Evolutionary conservation across 2,329 filamentous ascomycete species (phyloP).

Genomic region (Aureobasidium sp.): DNA sequence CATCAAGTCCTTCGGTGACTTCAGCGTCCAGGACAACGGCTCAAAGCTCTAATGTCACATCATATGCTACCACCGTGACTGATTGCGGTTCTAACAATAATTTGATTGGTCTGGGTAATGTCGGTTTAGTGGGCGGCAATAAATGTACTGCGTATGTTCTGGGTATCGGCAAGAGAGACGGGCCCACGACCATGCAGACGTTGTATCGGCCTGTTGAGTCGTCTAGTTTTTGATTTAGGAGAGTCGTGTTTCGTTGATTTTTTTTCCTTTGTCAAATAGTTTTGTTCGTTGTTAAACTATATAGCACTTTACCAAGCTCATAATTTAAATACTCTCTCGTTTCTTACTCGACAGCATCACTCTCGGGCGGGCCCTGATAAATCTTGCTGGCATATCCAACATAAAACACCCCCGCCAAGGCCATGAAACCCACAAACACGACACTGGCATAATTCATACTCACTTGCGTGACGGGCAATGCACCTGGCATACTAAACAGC

Average conservation of each 20-base stretch:
- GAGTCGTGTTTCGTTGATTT: no score
- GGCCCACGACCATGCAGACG: not conserved
- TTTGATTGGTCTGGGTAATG: not conserved
- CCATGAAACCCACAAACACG: conserved; percentile 60
- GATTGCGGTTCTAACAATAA: not conserved
- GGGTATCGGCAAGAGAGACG: not conserved
- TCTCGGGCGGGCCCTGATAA: conserved; percentile 3
- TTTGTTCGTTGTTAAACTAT: no score
- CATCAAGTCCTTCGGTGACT: not conserved
- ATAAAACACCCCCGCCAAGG: conserved; percentile 60
- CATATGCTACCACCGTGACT: not conserved
- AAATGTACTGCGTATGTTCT: not conserved
- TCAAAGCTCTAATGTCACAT: not conserved
- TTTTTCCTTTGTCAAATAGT: no score
- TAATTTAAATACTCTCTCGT: no score
- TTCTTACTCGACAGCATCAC: conserved; percentile 8
- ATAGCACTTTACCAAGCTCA: no score
- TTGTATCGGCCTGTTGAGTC: not conserved
- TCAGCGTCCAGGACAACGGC: no score
- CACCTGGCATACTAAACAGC: conserved; percentile 48
- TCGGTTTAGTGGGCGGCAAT: not conserved
- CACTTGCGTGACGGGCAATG: conserved; percentile 45
- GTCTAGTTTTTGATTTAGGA: not conserved
- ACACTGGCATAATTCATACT: conserved; percentile 57
- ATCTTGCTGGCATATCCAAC: conserved; percentile 57